Evolutionary conservation across 805 yeast genomes (phyloP).

Genomic region (Candida suzukii): DNA sequence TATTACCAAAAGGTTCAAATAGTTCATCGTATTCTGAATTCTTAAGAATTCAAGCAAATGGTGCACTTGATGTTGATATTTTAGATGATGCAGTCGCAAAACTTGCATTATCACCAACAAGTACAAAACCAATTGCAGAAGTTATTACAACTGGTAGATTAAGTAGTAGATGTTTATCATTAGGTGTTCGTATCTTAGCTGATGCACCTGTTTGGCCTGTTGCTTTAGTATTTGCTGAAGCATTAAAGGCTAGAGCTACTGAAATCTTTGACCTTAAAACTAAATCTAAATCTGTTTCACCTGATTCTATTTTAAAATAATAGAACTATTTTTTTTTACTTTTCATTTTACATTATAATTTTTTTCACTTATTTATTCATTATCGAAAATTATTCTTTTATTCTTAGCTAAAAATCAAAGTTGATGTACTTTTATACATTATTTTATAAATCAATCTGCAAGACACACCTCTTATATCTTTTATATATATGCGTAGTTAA

Average conservation of each 20-base stretch:
- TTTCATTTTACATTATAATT: no score
- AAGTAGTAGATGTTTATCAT: constrained; percentile 50
- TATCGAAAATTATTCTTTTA: no score
- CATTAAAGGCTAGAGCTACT: constrained; percentile 59
- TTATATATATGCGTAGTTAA: no score
- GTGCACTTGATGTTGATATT: constrained; percentile 46
- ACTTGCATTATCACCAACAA: constrained; percentile 38
- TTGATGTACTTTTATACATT: no score
- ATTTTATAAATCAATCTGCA: no score
- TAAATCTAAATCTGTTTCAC: constrained; percentile 13
- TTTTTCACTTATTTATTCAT: not conserved
- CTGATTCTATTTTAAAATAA: not conserved
- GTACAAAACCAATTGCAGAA: constrained; percentile 35
- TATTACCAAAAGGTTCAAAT: constrained; percentile 46
- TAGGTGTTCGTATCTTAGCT: constrained; percentile 71
- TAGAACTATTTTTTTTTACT: not conserved
- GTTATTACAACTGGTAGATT: constrained; percentile 43
- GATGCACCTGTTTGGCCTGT: constrained; percentile 89
- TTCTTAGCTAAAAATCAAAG: no score
- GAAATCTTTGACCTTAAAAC: constrained; percentile 19
- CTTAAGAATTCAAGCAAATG: constrained; percentile 50
- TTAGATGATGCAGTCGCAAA: constrained; percentile 44
- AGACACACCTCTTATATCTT: no score
- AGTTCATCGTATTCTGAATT: constrained; percentile 51
- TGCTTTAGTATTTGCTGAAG: constrained; percentile 73